phyloP scores from a whole-genome alignment of 2,329 filamentous ascomycete genomes.

The Eutypa lata region DNA sequence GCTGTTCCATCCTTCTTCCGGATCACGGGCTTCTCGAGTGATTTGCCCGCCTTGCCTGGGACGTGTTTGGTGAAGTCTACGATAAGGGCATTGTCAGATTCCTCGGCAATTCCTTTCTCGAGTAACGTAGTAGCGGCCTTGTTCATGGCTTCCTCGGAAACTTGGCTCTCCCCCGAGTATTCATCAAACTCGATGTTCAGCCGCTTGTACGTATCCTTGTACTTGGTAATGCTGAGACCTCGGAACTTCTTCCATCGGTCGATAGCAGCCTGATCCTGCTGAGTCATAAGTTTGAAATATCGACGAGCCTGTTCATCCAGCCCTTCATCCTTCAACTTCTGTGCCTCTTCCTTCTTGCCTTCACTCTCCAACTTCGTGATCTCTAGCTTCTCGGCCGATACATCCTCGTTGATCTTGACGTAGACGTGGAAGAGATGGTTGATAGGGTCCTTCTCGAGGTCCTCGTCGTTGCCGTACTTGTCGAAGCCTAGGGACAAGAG shows the following conservation, averaged over 20 bases:
- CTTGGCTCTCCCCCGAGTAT: conserved; percentile 72
- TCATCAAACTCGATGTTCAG: conserved; percentile 62
- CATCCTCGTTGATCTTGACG: conserved; percentile 62
- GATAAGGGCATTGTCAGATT: conserved; percentile 69
- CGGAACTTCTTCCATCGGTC: conserved; percentile 57
- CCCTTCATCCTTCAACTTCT: conserved; percentile 40
- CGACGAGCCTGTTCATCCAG: conserved; percentile 54
- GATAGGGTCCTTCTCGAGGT: conserved; percentile 63
- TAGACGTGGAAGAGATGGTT: conserved; percentile 72
- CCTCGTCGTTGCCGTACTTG: conserved; percentile 64
- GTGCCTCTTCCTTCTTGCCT: conserved; percentile 39
- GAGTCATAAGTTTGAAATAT: conserved; percentile 61
- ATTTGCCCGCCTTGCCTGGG: conserved; percentile 64
- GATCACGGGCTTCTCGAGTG: conserved; percentile 67
- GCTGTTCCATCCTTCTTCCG: conserved; percentile 73
- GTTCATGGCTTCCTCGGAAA: conserved; percentile 64
- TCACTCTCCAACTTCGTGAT: conserved; percentile 49
- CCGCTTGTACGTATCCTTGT: conserved; percentile 56
- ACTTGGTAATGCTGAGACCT: conserved; percentile 56
- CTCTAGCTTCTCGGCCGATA: conserved; percentile 59
- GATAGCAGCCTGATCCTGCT: conserved; percentile 54
- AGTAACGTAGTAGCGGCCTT: conserved; percentile 59
- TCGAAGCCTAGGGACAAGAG: conserved; percentile 67
- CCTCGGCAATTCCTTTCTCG: conserved; percentile 62
- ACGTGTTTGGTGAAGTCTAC: conserved; percentile 70